A percentile compares a stretch with the other conserved stretches of the same genome.
phyloP scores from a whole-genome alignment of 108 stramenopile species.

The Skeletonema tropicum region DNA sequence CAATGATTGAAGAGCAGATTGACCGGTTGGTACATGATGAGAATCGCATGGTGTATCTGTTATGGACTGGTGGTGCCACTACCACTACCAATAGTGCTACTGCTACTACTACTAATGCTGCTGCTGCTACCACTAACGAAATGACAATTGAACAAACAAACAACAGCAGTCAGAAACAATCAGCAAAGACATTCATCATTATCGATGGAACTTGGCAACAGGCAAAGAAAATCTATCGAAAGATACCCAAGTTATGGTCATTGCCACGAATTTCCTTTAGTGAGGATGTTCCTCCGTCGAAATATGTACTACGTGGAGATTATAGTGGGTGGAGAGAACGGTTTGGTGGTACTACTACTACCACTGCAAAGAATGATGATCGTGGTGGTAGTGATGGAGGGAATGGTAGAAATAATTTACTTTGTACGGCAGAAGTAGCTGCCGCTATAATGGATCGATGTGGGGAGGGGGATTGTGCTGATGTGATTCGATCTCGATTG shows the following conservation, averaged over 20 bases:
- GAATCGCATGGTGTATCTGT: neutral
- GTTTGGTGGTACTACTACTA: slow-evolving; percentile 5
- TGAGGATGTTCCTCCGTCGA: slow-evolving; percentile 11
- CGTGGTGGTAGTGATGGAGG: neutral
- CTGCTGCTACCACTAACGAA: too few species aligned
- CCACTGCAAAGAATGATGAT: neutral
- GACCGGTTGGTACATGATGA: neutral
- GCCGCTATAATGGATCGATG: slow-evolving; percentile 20
- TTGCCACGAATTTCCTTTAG: slow-evolving; percentile 25
- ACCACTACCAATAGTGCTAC: too few species aligned
- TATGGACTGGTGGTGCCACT: too few species aligned
- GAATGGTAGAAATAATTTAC: slow-evolving; percentile 10
- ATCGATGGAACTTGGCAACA: slow-evolving; percentile 49
- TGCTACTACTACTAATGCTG: too few species aligned
- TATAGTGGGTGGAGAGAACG: slow-evolving; percentile 38
- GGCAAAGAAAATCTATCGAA: slow-evolving; percentile 34
- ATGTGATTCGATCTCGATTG: slow-evolving; percentile 18
- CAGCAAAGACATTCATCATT: slow-evolving; percentile 24
- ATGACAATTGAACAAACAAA: too few species aligned
- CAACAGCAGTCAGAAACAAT: neutral
- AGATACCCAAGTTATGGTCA: slow-evolving; percentile 23
- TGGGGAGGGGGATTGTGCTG: neutral
- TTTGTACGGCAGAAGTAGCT: slow-evolving; percentile 33
- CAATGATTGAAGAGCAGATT: neutral
- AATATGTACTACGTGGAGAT: slow-evolving; percentile 31